Percentiles rank a stretch among this genome's conserved stretches.
Conservation (phyloP, 371 early-diverging fungal genomes). For the Mucor lusitanicus region DNA sequence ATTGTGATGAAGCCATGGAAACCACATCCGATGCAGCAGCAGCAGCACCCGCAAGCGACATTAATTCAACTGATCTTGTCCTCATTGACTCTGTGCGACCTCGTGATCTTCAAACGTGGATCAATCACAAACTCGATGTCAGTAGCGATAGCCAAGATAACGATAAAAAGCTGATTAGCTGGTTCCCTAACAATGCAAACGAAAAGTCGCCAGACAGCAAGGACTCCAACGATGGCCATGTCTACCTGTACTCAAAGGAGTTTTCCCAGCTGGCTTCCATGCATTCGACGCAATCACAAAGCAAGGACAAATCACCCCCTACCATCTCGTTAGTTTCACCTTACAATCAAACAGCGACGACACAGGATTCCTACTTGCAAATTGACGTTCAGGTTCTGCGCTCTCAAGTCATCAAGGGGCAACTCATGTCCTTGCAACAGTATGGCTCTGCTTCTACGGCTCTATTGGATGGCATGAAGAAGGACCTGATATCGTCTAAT, state of each 20-base stretch:
- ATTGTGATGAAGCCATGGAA: neutral
- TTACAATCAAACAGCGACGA: conserved; percentile 8
- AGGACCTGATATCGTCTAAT: conserved; percentile 6
- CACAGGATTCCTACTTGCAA: conserved; percentile 26
- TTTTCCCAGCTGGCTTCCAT: conserved; percentile 40
- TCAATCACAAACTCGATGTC: conserved; percentile 28
- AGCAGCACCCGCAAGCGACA: neutral
- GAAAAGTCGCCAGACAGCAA: neutral
- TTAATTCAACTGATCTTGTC: conserved; percentile 33
- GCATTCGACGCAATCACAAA: neutral
- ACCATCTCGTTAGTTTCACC: conserved; percentile 40
- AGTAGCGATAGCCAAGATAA: neutral
- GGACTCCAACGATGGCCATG: conserved; percentile 8
- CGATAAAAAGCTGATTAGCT: neutral
- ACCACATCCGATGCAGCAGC: neutral
- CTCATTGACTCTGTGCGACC: conserved; percentile 44
- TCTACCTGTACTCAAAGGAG: conserved; percentile 45
- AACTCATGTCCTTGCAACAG: conserved; percentile 30
- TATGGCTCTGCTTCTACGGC: conserved; percentile 17
- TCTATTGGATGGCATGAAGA: conserved; percentile 17
- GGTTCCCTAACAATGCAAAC: neutral
- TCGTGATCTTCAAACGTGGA: conserved; percentile 40
- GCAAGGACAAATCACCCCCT: conserved; percentile 7
- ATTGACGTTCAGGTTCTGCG: conserved; percentile 50
- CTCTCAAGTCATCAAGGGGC: conserved; percentile 38